These are phyloP conservation scores for Cercospora sp. DNA, from an alignment of 2,329 filamentous ascomycete species.

Conservation along the genomic window DNA sequence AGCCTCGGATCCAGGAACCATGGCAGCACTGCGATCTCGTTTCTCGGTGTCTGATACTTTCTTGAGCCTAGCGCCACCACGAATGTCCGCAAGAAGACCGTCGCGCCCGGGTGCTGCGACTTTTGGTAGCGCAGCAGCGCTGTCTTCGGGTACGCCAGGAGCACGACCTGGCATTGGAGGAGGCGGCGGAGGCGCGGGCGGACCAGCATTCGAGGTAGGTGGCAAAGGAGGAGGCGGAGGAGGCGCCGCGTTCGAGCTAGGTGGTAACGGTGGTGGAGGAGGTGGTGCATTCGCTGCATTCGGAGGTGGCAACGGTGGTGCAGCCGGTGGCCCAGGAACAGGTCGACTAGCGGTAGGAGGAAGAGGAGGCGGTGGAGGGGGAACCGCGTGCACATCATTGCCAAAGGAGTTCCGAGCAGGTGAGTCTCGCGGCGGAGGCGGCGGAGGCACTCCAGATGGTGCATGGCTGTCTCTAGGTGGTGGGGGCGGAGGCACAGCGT, in stretches of 20 bases:
- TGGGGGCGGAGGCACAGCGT: slow-evolving; percentile 59
- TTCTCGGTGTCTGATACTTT: slow-evolving; percentile 73
- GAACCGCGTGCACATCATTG: slow-evolving; percentile 31
- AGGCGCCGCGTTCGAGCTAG: slow-evolving; percentile 25
- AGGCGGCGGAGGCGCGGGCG: slow-evolving; percentile 46
- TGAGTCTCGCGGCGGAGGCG: slow-evolving; percentile 61
- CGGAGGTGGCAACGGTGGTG: slow-evolving; percentile 46
- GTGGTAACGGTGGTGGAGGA: slow-evolving; percentile 19
- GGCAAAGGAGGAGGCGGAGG: slow-evolving; percentile 46
- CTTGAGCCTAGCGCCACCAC: slow-evolving; percentile 64
- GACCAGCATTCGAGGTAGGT: slow-evolving; percentile 36
- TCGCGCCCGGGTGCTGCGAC: slow-evolving; percentile 47
- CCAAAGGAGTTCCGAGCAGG: slow-evolving; percentile 48
- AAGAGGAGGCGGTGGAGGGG: slow-evolving; percentile 39
- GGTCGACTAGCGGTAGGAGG: slow-evolving; percentile 36
- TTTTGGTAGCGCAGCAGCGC: slow-evolving; percentile 24
- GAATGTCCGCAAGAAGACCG: slow-evolving; percentile 70
- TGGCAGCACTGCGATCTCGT: slow-evolving; percentile 67
- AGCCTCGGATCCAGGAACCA: slow-evolving; percentile 57
- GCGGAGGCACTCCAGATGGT: slow-evolving; percentile 39
- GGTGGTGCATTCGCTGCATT: slow-evolving; percentile 34
- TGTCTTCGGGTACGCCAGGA: slow-evolving; percentile 49
- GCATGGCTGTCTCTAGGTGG: slow-evolving; percentile 43
- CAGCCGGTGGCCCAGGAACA: slow-evolving; percentile 42
- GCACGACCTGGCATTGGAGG: slow-evolving; percentile 42